Evolutionary conservation across 1,284 basidiomycete species (phyloP), one percentile per base, ranked within the genome.

Genomic region (Sporisorium graminicola): DNA sequence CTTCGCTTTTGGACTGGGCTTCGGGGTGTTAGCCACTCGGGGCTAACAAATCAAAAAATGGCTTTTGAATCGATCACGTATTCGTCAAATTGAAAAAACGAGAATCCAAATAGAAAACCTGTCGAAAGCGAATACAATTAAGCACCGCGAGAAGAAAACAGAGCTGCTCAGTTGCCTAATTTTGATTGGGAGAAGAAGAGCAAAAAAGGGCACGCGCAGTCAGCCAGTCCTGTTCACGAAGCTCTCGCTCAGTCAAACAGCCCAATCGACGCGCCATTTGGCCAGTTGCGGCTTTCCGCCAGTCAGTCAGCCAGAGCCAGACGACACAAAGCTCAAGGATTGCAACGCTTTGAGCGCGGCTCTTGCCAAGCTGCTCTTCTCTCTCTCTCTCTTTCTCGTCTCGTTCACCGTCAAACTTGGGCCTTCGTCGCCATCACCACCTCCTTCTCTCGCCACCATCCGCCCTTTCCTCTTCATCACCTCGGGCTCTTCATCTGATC

Each of bases 351-450:
- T 58, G 31, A 5, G 37, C 37, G 37, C 37, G 37, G 37, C 12
- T n/a, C 16, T 5, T 40, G n/a, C n/a, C n/a, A n/a, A n/a, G n/a
- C n/a, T n/a, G n/a, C n/a, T n/a, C n/a, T 13, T 35, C 29, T 35
- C 33, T 35, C 33, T 35, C 33, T 35, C 13, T 35, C 33, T 35
- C 33, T 6, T 12, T 35, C 33, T 6, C 12, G 33, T 35, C 33
- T 12, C 29, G 13, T 12, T 35, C 53, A 18, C 14, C 37, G 14
- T 40, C 37, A 40, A 35, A 3, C 5, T 35, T 13, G 37, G 37
- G 16, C 16, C 18, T n/a, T 40, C 37, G 37, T 70, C 53, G 43
- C 58, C 68, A 61, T 62, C 68, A 61, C 35, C 62, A 35, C 16
- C 27, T 40, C 37, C 18, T n/a, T n/a, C 16, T 47, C 46, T 29